Evolutionary conservation across 805 yeast genomes (phyloP).

Genomic region (Saccharomycopsis amapae): DNA sequence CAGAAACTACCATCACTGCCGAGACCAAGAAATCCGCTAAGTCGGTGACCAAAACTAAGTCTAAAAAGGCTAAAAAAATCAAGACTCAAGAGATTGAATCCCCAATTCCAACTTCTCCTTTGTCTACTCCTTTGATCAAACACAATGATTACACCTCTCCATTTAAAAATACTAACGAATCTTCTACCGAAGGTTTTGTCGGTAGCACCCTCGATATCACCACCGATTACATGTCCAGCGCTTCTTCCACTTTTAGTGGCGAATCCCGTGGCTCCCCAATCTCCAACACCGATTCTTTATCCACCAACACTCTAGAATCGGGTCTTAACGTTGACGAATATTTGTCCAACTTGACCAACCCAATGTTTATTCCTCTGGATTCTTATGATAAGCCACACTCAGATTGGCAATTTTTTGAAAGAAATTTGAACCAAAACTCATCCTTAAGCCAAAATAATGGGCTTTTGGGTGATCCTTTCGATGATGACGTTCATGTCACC

Average conservation of each 20-base stretch:
- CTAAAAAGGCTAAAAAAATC: neutral
- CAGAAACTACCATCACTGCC: neutral
- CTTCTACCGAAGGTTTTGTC: too few species aligned
- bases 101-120: constrained; percentile 15
- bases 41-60: neutral
- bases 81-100: constrained; percentile 5
- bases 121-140: neutral
- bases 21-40: neutral
- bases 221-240: constrained; percentile 2
- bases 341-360: constrained; percentile 19
- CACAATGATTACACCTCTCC: constrained; percentile 11
- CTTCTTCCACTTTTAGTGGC: constrained; percentile 5
- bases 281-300: constrained; percentile 1
- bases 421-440: constrained; percentile 10
- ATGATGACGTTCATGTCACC: constrained; percentile 6
- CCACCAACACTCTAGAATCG: neutral
- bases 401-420: too few species aligned
- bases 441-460: neutral
- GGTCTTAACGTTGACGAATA: constrained; percentile 19
- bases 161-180: constrained; percentile 2
- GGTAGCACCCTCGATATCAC: constrained; percentile 19
- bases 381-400: neutral
- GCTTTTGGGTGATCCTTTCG: constrained; percentile 10
- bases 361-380: constrained; percentile 15
- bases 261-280: constrained; percentile 12